Evolutionary conservation across 371 early-diverging fungal genomes (phyloP).

Genomic region (Cokeromyces recurvatus): DNA sequence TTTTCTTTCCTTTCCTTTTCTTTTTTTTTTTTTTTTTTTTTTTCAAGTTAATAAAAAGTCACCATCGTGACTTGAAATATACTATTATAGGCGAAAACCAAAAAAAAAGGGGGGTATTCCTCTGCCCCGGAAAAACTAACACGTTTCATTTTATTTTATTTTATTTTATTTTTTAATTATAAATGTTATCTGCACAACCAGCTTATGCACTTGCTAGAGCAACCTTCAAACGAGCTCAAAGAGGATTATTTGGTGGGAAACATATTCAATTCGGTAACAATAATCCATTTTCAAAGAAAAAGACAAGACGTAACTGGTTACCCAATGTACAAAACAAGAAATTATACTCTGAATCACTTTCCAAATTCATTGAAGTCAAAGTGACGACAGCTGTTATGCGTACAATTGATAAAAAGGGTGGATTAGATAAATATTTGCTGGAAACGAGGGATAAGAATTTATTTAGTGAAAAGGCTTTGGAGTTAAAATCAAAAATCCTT

Average conservation of each 20-base stretch:
- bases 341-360: constrained; percentile 66
- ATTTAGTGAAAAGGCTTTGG: constrained; percentile 46
- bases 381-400: constrained; percentile 71
- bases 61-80: too few species aligned
- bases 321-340: constrained; percentile 75
- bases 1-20: too few species aligned
- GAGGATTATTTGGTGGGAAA: constrained; percentile 66
- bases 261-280: constrained; percentile 79
- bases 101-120: too few species aligned
- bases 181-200: constrained; percentile 44
- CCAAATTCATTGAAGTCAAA: constrained; percentile 53
- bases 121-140: constrained; percentile 4
- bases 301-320: constrained; percentile 77
- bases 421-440: constrained; percentile 75
- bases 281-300: constrained; percentile 71
- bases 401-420: constrained; percentile 85
- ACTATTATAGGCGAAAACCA: too few species aligned
- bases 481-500: constrained; percentile 17
- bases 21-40: too few species aligned
- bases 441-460: constrained; percentile 66
- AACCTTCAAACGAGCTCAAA: constrained; percentile 56
- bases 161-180: constrained; percentile 8
- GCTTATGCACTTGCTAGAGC: constrained; percentile 52
- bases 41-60: too few species aligned
- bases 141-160: constrained; percentile 7